These are phyloP conservation scores for Aureobasidium sp. DNA, from an alignment of 2,329 filamentous ascomycete species.

Conservation along the genomic window DNA sequence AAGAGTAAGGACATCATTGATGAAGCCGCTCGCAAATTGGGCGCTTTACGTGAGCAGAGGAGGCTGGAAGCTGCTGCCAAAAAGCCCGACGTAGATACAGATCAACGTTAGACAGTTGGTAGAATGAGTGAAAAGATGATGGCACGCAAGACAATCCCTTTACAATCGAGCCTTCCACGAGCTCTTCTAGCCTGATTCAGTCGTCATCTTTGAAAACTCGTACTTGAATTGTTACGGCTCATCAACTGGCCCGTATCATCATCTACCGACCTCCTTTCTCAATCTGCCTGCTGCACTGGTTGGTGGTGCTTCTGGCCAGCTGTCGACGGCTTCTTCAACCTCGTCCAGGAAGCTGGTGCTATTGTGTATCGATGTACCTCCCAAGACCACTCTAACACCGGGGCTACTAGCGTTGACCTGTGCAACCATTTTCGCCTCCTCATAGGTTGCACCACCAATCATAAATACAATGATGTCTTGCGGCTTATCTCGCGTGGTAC, in stretches of 20 bases:
- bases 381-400: conserved; percentile 80
- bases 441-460: conserved; percentile 86
- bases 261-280: conserved; percentile 52
- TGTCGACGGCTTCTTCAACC: conserved; percentile 78
- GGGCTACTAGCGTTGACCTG: conserved; percentile 86
- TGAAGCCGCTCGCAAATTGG: conserved; percentile 14
- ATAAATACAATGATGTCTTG: conserved; percentile 96
- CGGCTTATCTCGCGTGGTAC: conserved; percentile 84
- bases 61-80: conserved; percentile 2
- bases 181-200: neutral
- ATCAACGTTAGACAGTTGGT: neutral
- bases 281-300: conserved; percentile 56
- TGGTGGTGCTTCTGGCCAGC: conserved; percentile 68
- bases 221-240: neutral
- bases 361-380: conserved; percentile 83
- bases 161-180: no score
- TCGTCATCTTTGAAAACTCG: neutral
- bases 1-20: conserved; percentile 31
- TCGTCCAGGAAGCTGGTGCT: conserved; percentile 83
- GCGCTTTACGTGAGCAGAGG: conserved; percentile 1
- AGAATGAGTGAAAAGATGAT: neutral
- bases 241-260: neutral
- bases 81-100: neutral
- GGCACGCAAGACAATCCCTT: neutral
- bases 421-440: conserved; percentile 95